Evolutionary conservation across 1,139 yeast genomes (phyloP).

Genomic region (Yamadazyma triangularis): DNA sequence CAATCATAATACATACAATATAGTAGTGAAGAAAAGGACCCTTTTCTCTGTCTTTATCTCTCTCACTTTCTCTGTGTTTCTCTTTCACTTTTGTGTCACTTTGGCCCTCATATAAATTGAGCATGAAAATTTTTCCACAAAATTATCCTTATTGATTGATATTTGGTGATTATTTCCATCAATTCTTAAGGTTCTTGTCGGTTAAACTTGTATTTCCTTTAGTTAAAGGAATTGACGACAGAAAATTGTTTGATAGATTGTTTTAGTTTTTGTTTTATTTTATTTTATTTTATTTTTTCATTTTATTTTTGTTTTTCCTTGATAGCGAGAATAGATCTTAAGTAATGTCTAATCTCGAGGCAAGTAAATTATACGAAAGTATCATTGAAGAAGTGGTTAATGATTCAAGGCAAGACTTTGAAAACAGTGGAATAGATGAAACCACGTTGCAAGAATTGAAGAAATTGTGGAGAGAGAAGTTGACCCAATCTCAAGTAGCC

Average conservation of each 20-base stretch:
- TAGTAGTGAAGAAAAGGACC: too few species aligned
- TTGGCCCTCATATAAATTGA: background rate
- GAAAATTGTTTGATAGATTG: too few species aligned
- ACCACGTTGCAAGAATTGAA: conserved; percentile 82
- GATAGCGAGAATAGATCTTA: background rate
- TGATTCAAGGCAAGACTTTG: conserved; percentile 92
- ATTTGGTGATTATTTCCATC: background rate
- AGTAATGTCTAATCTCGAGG: conserved; percentile 41
- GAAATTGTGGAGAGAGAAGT: conserved; percentile 77
- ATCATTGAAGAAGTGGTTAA: conserved; percentile 86
- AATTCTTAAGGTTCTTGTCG: too few species aligned
- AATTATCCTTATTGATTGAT: background rate
- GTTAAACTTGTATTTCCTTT: too few species aligned
- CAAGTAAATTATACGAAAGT: conserved; percentile 62
- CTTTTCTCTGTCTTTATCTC: too few species aligned
- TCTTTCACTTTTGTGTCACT: background rate
- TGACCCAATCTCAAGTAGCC: conserved; percentile 70
- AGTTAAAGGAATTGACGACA: too few species aligned
- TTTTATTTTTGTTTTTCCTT: too few species aligned
- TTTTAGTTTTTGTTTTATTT: too few species aligned
- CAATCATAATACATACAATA: too few species aligned
- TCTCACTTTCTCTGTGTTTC: too few species aligned
- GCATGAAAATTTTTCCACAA: background rate
- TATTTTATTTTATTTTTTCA: too few species aligned
- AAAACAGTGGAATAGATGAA: conserved; percentile 93